Evolutionary conservation across 768 basidiomycete genomes (phyloP), one percentile per base, ranked within the genome.

Genomic region (Hygrophorus pudorinus): DNA sequence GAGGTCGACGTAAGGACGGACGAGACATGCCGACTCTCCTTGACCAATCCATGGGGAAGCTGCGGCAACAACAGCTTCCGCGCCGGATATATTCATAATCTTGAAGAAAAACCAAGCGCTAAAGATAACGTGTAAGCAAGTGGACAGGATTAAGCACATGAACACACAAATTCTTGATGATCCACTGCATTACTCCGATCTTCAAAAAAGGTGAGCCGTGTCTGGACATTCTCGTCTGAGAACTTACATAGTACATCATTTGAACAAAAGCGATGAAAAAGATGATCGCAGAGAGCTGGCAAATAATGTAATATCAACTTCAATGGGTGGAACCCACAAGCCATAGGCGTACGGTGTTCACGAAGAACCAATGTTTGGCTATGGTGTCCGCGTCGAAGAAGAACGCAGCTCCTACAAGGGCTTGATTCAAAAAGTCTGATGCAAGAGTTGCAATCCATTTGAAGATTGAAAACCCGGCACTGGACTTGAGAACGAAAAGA

Each of bases 91-190:
- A 50, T 85, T 81, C 78, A 94, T 75, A 42, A 86, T 64, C 62
- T 89, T 91, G 69, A 87, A 90, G 74, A 94, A 93, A 66, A 93
- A 75, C 87, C 86, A 90, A 2, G 90, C 91, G 56, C 82, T 84
- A 36, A 13, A 16, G 24, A 29, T 41, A 35, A 47, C 28, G 46
- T 48, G 12, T 18, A 34, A 18, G 8, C 31, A 3, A 11, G 27
- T 21, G 16, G 28, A 36, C 4, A 13, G 5, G 31, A 12, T 18
- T 20, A 7, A 6, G 24, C 24, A 36, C 47, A 41, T n/a, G 11
- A 37, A 42, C 79, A 51, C 48, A 84, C 82, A 94, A 91, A 59
- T 87, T 70, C 54, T 75, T 76, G 62, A 94, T 78, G 54, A 94
- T 62, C 89, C 91, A 94, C 67, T 92, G 88, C 88, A 94, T 92